Conservation (phyloP, 768 basidiomycete genomes). For the Termitomyces sp. region DNA sequence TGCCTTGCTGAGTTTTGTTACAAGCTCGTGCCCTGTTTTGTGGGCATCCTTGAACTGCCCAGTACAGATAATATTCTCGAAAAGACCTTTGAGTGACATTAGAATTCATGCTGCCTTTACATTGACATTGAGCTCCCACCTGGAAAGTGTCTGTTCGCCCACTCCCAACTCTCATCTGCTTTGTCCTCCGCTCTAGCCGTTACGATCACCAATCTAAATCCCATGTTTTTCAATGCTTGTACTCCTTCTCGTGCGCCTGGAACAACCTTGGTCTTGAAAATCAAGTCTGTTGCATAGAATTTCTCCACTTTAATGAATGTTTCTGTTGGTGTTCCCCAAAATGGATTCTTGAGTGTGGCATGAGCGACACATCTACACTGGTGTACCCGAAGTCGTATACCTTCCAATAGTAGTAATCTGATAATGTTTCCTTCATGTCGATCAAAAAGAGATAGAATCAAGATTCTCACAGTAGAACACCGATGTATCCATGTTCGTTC, state of each 20-base stretch:
- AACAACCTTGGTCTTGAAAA: slow-evolving; percentile 46
- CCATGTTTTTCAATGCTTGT: slow-evolving; percentile 50
- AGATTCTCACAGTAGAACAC: slow-evolving; percentile 53
- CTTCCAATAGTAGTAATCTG: slow-evolving; percentile 78
- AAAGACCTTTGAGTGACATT: slow-evolving; percentile 29
- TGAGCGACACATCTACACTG: neutral
- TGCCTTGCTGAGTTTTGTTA: slow-evolving; percentile 64
- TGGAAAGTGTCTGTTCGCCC: slow-evolving; percentile 63
- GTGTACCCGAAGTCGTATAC: slow-evolving; percentile 24
- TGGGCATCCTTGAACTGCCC: slow-evolving; percentile 61
- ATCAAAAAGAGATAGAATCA: neutral
- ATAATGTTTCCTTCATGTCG: neutral
- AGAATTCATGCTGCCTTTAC: neutral
- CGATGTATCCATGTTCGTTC: slow-evolving; percentile 49
- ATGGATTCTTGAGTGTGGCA: slow-evolving; percentile 33
- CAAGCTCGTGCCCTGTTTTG: slow-evolving; percentile 37
- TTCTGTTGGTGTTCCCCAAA: slow-evolving; percentile 57
- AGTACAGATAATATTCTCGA: slow-evolving; percentile 63
- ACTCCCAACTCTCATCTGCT: slow-evolving; percentile 56
- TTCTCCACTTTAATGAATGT: slow-evolving; percentile 54
- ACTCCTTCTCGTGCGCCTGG: slow-evolving; percentile 58
- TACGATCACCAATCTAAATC: slow-evolving; percentile 66
- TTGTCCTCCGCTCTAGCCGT: slow-evolving; percentile 62
- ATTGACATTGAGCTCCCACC: slow-evolving; percentile 24
- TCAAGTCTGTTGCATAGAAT: slow-evolving; percentile 49